phyloP scores from a whole-genome alignment of 108 stramenopile species.

The Seminavis robusta region DNA sequence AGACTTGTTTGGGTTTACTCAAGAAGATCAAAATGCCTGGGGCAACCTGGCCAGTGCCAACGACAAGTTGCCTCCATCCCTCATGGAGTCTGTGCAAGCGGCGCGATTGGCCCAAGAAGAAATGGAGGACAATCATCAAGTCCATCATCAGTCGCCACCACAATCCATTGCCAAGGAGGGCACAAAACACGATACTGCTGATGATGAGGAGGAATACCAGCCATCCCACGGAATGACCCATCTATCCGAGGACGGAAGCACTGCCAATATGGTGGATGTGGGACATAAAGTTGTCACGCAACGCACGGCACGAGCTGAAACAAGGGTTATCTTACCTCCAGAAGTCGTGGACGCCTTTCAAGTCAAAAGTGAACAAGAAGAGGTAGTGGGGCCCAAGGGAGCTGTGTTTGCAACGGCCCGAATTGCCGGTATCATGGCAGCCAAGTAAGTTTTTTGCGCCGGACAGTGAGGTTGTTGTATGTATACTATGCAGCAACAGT shows the following conservation, averaged over 20 bases:
- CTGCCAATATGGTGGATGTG: slow-evolving; percentile 78
- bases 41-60: slow-evolving; percentile 10
- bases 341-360: slow-evolving; percentile 56
- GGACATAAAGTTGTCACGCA: slow-evolving; percentile 55
- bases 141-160: not conserved
- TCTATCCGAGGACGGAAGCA: slow-evolving; percentile 36
- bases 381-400: slow-evolving; percentile 77
- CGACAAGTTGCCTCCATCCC: slow-evolving; percentile 5
- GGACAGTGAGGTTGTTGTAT: not conserved
- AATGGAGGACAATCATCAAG: not conserved
- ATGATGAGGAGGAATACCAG: not conserved
- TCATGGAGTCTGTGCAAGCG: slow-evolving; percentile 10
- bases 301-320: slow-evolving; percentile 62
- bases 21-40: slow-evolving; percentile 69
- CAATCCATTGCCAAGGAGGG: not conserved
- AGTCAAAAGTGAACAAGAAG: not conserved
- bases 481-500: not conserved
- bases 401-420: slow-evolving; percentile 82
- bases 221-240: slow-evolving; percentile 46
- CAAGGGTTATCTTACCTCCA: slow-evolving; percentile 60
- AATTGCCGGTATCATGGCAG: slow-evolving; percentile 84
- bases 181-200: not conserved
- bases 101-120: slow-evolving; percentile 11
- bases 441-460: slow-evolving; percentile 53
- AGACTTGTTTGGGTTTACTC: slow-evolving; percentile 55